Conservation (phyloP, 495 filamentous ascomycete genomes). For the Penicillium coprophilum region DNA sequence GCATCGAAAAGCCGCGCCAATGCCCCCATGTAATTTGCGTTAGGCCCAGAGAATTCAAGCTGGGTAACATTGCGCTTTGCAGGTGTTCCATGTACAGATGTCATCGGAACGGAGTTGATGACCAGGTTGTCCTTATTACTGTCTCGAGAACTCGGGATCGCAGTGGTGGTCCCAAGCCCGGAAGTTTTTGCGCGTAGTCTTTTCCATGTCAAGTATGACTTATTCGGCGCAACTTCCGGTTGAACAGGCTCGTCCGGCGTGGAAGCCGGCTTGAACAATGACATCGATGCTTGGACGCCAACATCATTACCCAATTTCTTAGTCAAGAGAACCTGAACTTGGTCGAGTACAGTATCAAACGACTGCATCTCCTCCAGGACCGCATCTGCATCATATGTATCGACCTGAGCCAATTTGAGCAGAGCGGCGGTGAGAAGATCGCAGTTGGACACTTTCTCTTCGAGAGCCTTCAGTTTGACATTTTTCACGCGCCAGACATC, state of each 20-base stretch:
- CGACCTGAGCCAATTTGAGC: conserved; percentile 76
- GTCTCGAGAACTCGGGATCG: conserved; percentile 40
- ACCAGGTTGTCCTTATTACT: conserved; percentile 58
- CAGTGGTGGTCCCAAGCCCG: conserved; percentile 48
- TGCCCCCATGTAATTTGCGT: conserved; percentile 86
- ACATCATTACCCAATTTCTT: conserved; percentile 92
- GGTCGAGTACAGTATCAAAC: conserved; percentile 84
- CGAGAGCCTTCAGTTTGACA: conserved; percentile 83
- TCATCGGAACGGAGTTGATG: conserved; percentile 82
- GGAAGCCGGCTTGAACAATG: conserved; percentile 67
- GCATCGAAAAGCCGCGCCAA: conserved; percentile 92
- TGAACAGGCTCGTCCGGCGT: conserved; percentile 41
- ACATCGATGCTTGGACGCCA: conserved; percentile 66
- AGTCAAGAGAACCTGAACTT: conserved; percentile 69
- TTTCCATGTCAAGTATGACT: conserved; percentile 76
- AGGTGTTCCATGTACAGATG: conserved; percentile 57
- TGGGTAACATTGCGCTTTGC: conserved; percentile 66
- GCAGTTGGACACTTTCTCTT: conserved; percentile 94
- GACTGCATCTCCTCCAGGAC: conserved; percentile 93
- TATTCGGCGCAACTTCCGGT: conserved; percentile 50
- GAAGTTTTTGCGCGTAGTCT: conserved; percentile 86
- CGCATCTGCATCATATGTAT: conserved; percentile 85
- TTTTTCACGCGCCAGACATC: conserved; percentile 94
- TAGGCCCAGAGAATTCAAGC: conserved; percentile 74
- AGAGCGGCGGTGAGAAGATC: conserved; percentile 90